Base-by-base conservation (phyloP, 768 basidiomycete genomes). In the Pleurotus eryngii region DNA sequence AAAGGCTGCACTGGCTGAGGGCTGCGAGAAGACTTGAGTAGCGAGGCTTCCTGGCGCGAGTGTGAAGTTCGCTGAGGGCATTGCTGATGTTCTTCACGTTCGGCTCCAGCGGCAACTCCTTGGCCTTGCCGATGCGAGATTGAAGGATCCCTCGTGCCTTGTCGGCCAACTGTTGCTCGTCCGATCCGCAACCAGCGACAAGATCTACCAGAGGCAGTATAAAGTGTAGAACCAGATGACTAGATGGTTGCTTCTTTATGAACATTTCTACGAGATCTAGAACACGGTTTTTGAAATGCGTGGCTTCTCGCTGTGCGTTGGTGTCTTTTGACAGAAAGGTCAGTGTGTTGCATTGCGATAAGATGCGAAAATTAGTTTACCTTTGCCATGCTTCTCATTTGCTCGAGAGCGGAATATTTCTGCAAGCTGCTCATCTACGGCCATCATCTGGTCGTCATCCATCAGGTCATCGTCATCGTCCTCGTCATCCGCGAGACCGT, bases 361-460 rank as follows among this genome's bases (percentile, higher is more conserved):
- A 15, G 22, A 26, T 27, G 30, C 20, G 18, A 9, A 14, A 24
- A 60, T 79, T 57, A 54, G 22, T 8, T n/a, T 43, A 90, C 92
- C 84, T 78, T 88, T 91, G 54, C 78, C 80, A 38, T 83, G 86
- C 68, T 79, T 82, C 55, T 81, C 85, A 56, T 78, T 76, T 20
- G 81, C 74, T 59, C 85, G 83, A 27, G 85, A 78, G 58, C 82
- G 81, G 81, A 99, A 96, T 27, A 94, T 86, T 51, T 87, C 83
- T 3, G 91, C 92, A 5, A 99, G 83, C 67, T 96, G 89, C 49
- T 91, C 90, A 66, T 99, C 96, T 24, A 98, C 84, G 35, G 89
- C 90, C 80, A 98, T 86, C 96, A 99, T 99, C 73, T 97, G 92
- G 22, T 98, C 95, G 67, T 99, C 96, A 67, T 97, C 90, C 87